Evolutionary conservation across 768 basidiomycete species (phyloP).

Genomic region (Mycena floridula): DNA sequence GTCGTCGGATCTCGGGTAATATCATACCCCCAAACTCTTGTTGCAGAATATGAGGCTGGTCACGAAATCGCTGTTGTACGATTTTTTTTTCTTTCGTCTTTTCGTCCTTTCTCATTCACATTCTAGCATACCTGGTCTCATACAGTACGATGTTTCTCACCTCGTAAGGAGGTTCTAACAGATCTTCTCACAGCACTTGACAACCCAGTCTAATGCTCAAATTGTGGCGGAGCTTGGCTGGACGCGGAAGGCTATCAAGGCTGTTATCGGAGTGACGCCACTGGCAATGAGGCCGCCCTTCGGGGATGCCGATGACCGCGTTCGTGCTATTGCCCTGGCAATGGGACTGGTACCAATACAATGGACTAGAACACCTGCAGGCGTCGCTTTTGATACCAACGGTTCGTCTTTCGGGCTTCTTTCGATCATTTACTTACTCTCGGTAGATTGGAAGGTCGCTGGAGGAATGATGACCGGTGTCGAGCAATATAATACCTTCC

Average conservation of each 20-base stretch:
- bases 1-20: slow-evolving; percentile 82
- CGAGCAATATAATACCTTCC: slow-evolving; percentile 62
- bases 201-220: slow-evolving; percentile 70
- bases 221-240: slow-evolving; percentile 93
- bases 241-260: slow-evolving; percentile 81
- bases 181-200: slow-evolving; percentile 40
- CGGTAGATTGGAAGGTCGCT: slow-evolving; percentile 80
- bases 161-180: too few relatives aligned
- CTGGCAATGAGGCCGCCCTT: slow-evolving; percentile 77
- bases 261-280: slow-evolving; percentile 69
- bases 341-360: slow-evolving; percentile 92
- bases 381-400: slow-evolving; percentile 62
- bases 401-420: slow-evolving; percentile 27
- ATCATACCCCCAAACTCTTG: slow-evolving; percentile 66
- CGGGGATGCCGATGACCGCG: slow-evolving; percentile 85
- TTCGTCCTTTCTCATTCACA: too few relatives aligned
- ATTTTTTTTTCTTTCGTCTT: too few relatives aligned
- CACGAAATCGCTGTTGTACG: slow-evolving; percentile 78
- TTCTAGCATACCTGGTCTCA: slow-evolving; percentile 98
- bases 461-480: slow-evolving; percentile 65
- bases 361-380: slow-evolving; percentile 69
- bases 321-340: slow-evolving; percentile 81
- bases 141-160: slow-evolving; percentile 32
- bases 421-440: slow-evolving; percentile 1
- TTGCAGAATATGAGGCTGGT: slow-evolving; percentile 75